phyloP scores from a whole-genome alignment of 2,329 filamentous ascomycete species.

The Nemania sp. region DNA sequence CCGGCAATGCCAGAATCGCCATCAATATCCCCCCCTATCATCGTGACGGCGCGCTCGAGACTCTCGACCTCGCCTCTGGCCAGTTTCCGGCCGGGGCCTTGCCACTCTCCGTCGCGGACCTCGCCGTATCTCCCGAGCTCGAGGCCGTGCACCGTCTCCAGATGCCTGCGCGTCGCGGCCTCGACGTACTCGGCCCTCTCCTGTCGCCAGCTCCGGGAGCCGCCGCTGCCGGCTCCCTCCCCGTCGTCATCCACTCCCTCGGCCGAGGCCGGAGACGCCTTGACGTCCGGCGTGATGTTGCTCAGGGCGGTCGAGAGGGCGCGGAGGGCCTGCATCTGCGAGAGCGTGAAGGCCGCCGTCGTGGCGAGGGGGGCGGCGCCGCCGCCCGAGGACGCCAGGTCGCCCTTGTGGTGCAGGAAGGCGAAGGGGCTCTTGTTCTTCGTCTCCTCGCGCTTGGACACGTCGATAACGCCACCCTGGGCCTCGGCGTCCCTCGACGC shows the following conservation, averaged over 20 bases:
- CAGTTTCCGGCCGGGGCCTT: conserved; percentile 56
- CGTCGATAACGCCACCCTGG: conserved; percentile 7
- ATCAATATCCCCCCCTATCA: conserved; percentile 46
- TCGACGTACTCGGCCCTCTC: conserved; percentile 85
- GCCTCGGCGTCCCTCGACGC: conserved; percentile 3
- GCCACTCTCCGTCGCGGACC: conserved; percentile 68
- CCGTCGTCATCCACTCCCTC: conserved; percentile 32
- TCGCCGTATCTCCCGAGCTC: conserved; percentile 66
- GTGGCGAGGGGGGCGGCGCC: conserved; percentile 64
- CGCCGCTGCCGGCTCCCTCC: conserved; percentile 35
- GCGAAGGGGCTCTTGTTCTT: conserved; percentile 47
- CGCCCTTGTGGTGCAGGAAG: conserved; percentile 62
- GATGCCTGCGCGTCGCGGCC: conserved; percentile 72
- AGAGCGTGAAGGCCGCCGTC: conserved; percentile 77
- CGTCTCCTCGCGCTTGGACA: background rate
- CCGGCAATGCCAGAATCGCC: conserved; percentile 4
- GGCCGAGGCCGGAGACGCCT: conserved; percentile 1
- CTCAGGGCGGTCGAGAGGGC: conserved; percentile 64
- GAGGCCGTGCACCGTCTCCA: conserved; percentile 71
- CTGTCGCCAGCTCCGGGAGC: conserved; percentile 61
- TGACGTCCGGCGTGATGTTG: conserved; percentile 68
- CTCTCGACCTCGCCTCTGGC: conserved; percentile 60
- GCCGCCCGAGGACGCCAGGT: conserved; percentile 55
- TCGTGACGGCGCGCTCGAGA: conserved; percentile 55
- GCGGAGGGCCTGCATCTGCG: conserved; percentile 80